Evolutionary conservation across 495 filamentous ascomycete species (phyloP), one percentile per base, ranked within the genome.

Genomic region (Rhizodiscina lignyota): DNA sequence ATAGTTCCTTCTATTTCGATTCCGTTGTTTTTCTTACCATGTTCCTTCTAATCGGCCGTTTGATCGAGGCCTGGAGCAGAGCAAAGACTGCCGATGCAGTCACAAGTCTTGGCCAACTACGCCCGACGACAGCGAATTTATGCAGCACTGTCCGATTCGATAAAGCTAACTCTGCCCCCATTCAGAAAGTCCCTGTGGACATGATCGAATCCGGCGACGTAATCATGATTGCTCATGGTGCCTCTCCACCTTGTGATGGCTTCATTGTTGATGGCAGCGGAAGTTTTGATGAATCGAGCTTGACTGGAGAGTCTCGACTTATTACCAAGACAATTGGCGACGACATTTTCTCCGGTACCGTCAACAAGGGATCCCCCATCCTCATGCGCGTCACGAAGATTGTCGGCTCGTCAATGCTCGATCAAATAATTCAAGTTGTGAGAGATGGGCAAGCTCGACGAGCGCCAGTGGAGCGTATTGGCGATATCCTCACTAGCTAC

Each of bases 1-100:
- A 6, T 20, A 6, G 12, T 24, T 16, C 13, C 16, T 34, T 75
- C 10, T 94, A 92, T 46, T 94, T 92, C 46, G 85, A 94, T 52
- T 82, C 83, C 2, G 85, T 91, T 2, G 80, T 92, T 1, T 89
- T 94, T 39, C 56, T 94, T 29, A 92, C 85, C 0, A 63, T 93
- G 27, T 94, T 94, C 49, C 71, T 94, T 33, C 69, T 94, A 4
- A 62, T 77, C 34, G 74, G 74, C 35, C 70, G 82, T 13, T 69
- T 72, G 27, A 67, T 92, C 31, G 85, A 94, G 56, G 75, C 81
- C 13, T 86, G 83, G 57, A 89, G 78, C 63, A 91, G 91, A 58
- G 73, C 82, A 1, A 82, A 78, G 49, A 79, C 83, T 1, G 83
- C 83, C 2, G 77, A 91, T 51, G 85, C 83, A 4, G 79, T 94